These are phyloP conservation scores for Leccinum subtestaceum DNA, from an alignment of 768 basidiomycete species.

Conservation along the genomic window DNA sequence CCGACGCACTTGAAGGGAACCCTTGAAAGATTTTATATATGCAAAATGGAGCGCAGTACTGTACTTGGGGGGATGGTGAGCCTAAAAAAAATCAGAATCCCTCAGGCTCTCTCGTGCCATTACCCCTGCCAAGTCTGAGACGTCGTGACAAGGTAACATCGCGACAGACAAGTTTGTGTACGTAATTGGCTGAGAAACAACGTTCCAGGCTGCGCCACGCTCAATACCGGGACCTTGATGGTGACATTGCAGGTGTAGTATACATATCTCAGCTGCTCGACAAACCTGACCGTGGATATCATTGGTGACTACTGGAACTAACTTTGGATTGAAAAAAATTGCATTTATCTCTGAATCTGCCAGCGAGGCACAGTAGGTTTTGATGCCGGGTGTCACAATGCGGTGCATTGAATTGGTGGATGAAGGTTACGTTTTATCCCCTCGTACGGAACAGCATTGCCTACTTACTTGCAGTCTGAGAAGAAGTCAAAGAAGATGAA, in stretches of 20 bases:
- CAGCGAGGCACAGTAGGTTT: not conserved
- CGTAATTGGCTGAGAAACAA: not conserved
- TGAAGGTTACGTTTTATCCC: not conserved
- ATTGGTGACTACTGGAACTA: not conserved
- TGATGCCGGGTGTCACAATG: not conserved
- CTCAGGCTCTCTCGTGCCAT: too few species aligned
- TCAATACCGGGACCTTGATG: too few species aligned
- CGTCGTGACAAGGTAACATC: not conserved
- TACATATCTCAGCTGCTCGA: not conserved
- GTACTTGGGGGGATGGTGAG: not conserved
- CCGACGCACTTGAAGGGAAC: not conserved
- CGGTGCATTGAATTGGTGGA: not conserved
- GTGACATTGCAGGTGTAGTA: too few species aligned
- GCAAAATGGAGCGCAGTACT: too few species aligned
- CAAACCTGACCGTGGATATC: not conserved
- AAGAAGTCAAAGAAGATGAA: not conserved
- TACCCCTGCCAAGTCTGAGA: not conserved
- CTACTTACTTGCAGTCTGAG: not conserved
- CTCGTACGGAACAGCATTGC: not conserved
- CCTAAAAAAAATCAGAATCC: too few species aligned
- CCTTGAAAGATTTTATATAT: too few species aligned
- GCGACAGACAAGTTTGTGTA: not conserved
- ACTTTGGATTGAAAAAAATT: not conserved
- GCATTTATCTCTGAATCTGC: not conserved
- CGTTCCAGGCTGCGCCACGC: not conserved